Evolutionary conservation across 2,329 filamentous ascomycete species (phyloP).

Genomic region (Pezicula carpinea): DNA sequence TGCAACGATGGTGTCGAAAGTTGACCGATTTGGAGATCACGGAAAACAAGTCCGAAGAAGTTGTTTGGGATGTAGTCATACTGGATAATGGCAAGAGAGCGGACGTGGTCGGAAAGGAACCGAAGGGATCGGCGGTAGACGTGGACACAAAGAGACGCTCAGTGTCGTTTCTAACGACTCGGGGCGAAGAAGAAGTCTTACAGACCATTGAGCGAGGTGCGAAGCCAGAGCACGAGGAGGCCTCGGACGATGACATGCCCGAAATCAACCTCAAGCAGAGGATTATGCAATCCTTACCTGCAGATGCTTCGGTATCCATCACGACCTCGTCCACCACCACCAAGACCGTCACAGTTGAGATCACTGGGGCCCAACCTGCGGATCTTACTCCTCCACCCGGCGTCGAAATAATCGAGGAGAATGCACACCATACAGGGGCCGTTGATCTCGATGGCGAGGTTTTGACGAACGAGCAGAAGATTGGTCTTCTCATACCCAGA

Average conservation of each 20-base stretch:
- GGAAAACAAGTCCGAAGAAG: slow-evolving; percentile 46
- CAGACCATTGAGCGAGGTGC: slow-evolving; percentile 33
- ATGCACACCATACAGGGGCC: slow-evolving; percentile 17
- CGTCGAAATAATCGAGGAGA: slow-evolving; percentile 53
- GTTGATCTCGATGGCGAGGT: slow-evolving; percentile 12
- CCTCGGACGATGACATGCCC: slow-evolving; percentile 32
- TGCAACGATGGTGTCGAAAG: slow-evolving; percentile 53
- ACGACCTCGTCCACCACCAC: slow-evolving; percentile 54
- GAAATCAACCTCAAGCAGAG: slow-evolving; percentile 47
- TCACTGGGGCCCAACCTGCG: slow-evolving; percentile 47
- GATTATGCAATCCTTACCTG: slow-evolving; percentile 49
- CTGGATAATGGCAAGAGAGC: slow-evolving; percentile 53
- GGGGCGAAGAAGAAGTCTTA: slow-evolving; percentile 25
- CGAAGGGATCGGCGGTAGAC: slow-evolving; percentile 12
- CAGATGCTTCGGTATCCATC: slow-evolving; percentile 54
- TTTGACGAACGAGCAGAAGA: slow-evolving; percentile 13
- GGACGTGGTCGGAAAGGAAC: slow-evolving; percentile 40
- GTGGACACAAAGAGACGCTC: slow-evolving; percentile 34
- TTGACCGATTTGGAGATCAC: slow-evolving; percentile 45
- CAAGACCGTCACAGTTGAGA: slow-evolving; percentile 61
- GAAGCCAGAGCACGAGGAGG: slow-evolving; percentile 33
- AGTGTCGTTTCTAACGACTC: slow-evolving; percentile 22
- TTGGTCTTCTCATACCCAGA: slow-evolving; percentile 15
- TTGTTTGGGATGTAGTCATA: slow-evolving; percentile 64
- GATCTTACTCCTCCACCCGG: slow-evolving; percentile 52